These are phyloP conservation scores for Flaveria floridana DNA, from an alignment of 140 eudicot species.

Conservation along the genomic window DNA sequence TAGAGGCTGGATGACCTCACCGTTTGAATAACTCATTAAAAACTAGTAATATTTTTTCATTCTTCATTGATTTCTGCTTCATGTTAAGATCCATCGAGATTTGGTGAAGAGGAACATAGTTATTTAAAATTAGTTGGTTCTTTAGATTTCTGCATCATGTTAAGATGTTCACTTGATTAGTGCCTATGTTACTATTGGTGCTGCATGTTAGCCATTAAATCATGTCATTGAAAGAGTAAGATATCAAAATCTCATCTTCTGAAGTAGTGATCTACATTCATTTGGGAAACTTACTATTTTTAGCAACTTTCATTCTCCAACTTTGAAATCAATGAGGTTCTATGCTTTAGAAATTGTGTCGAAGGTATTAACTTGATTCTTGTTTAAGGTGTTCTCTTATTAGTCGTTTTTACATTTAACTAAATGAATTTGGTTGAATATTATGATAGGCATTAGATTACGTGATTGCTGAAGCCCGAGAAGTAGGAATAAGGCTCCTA, in stretches of 20 bases:
- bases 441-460: conserved; percentile 70
- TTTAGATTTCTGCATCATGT: neutral
- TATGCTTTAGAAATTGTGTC: neutral
- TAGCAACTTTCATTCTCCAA: conserved; percentile 16
- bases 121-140: neutral
- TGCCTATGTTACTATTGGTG: neutral
- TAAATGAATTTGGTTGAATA: conserved; percentile 9
- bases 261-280: neutral
- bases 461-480: conserved; percentile 86
- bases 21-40: neutral
- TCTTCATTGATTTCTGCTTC: too few species aligned
- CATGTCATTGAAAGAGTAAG: conserved; percentile 1
- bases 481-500: conserved; percentile 68
- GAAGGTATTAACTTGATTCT: neutral
- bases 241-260: neutral
- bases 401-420: neutral
- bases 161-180: neutral
- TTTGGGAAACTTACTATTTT: neutral
- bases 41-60: too few species aligned
- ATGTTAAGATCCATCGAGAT: too few species aligned
- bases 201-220: neutral
- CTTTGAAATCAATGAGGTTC: neutral
- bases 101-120: too few species aligned
- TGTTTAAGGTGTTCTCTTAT: neutral
- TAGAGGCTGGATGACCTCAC: conserved; percentile 23